phyloP scores from a whole-genome alignment of 208 protist genomes.

The Porcisia hertigi region DNA sequence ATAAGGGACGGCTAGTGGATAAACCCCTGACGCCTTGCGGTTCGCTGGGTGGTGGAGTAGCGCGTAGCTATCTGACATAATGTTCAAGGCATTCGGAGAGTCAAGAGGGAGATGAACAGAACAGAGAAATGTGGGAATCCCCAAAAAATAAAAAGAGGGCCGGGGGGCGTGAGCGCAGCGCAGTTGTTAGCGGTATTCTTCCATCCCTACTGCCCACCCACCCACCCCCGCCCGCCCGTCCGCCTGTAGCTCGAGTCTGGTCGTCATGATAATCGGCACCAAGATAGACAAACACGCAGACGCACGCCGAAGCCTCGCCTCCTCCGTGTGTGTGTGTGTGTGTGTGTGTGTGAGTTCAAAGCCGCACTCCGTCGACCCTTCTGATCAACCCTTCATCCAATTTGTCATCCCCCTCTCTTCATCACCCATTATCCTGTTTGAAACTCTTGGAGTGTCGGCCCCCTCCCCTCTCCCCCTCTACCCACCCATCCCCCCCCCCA shows the following conservation, averaged over 20 bases:
- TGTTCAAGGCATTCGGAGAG: neutral
- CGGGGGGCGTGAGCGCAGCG: too few species aligned
- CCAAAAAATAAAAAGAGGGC: too few species aligned
- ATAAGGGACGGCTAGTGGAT: neutral
- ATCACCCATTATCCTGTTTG: neutral
- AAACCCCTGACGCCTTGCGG: neutral
- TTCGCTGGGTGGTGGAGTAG: neutral
- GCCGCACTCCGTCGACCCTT: too few species aligned
- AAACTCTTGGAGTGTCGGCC: too few species aligned
- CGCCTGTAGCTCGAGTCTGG: neutral
- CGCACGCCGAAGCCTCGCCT: neutral
- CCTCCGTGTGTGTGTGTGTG: neutral
- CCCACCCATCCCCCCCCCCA: neutral
- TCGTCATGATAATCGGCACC: neutral
- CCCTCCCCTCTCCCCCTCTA: neutral
- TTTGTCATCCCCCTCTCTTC: neutral
- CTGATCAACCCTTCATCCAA: too few species aligned
- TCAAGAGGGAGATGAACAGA: neutral
- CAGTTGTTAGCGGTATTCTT: too few species aligned
- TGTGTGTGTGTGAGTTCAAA: too few species aligned
- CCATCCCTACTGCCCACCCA: neutral
- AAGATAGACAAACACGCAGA: neutral
- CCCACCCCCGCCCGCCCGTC: neutral
- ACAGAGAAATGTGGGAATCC: too few species aligned
- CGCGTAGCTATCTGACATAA: neutral